Evolutionary conservation across 495 filamentous ascomycete genomes (phyloP), one percentile per base, ranked within the genome.

Genomic region (Neurospora sp.): DNA sequence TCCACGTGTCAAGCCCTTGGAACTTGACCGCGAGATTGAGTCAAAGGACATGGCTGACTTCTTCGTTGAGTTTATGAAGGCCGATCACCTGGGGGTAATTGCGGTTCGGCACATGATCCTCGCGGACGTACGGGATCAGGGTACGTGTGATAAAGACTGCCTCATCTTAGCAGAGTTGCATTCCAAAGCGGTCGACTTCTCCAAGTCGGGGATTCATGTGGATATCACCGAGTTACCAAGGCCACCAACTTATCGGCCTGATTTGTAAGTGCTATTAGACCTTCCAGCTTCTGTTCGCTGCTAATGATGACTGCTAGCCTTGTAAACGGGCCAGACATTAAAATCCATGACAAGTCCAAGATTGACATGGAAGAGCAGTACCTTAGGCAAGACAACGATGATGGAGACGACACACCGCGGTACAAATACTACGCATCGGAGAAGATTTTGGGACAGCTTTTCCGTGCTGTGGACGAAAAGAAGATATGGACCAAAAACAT

Each of bases 131-230:
- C 84, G 73, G 78, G n/a, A 62, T 0, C 27, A 71, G 0, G 93
- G 93, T 0, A 89, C 91, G 0, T 79, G 82, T 1, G 79, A 92
- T 73, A 73, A 75, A 0, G 83, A 88, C 39, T 95, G 92, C 72
- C 79, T 89, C 18, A 81, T 79, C 14, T 83, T 96, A 2, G 92
- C 93, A 4, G 84, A 88, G 71, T 80, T 96, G 77, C 89, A 91
- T 71, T 96, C 93, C 0, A 90, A 85, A 0, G 93, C 92, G 0
- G 93, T 97, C 1, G 93, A 97, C 79, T 97, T 91, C 75, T 92
- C 90, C 2, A 96, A 97, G 78, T 90, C 91, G 0, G 93, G 93
- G 0, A 87, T 89, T 38, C 86, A 90, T 0, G 92, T 94, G 20
- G 78, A 85, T 71, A 39, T 83, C n/a, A 70, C 31, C 0, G 72